Evolutionary conservation across 2,329 filamentous ascomycete species (phyloP).

Genomic region (Nemania diffusa): DNA sequence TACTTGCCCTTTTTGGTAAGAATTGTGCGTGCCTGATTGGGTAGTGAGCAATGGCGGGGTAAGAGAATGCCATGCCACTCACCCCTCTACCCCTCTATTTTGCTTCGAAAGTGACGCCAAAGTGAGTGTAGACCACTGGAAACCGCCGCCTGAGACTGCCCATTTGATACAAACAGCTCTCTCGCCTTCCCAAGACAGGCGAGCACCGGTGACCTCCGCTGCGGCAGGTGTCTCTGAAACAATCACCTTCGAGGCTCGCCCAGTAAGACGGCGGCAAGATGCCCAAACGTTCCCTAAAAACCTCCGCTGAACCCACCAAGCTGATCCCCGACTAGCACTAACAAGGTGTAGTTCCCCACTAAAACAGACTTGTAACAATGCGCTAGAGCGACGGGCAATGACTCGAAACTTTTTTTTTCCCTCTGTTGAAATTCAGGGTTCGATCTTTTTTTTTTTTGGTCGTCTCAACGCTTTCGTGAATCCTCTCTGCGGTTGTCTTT

Average conservation of each 20-base stretch:
- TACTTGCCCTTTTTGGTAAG: slow-evolving; percentile 32
- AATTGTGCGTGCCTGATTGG: slow-evolving; percentile 19
- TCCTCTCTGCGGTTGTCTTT: background rate
- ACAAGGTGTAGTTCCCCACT: slow-evolving; percentile 15
- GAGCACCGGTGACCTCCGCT: slow-evolving; percentile 24
- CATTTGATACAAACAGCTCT: background rate
- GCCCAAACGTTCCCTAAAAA: background rate
- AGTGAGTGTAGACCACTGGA: slow-evolving; percentile 10
- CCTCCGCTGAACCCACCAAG: slow-evolving; percentile 4
- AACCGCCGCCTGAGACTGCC: slow-evolving; percentile 7
- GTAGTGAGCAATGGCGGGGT: slow-evolving; percentile 24
- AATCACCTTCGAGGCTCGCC: background rate
- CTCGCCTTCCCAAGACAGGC: slow-evolving; percentile 3
- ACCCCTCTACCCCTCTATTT: slow-evolving; percentile 23
- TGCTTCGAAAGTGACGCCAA: background rate
- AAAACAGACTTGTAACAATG: background rate
- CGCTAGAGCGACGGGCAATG: slow-evolving; percentile 20
- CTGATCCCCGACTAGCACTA: slow-evolving; percentile 16
- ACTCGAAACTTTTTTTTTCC: slow-evolving; percentile 33
- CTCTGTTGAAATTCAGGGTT: slow-evolving; percentile 25
- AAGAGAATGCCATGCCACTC: background rate
- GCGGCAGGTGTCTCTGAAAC: slow-evolving; percentile 9
- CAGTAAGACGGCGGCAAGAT: too few relatives aligned
- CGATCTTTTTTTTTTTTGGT: slow-evolving; percentile 14
- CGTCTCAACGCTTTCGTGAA: background rate